phyloP scores from a whole-genome alignment of 345 rosid species.

The Lumnitzera racemosa region DNA sequence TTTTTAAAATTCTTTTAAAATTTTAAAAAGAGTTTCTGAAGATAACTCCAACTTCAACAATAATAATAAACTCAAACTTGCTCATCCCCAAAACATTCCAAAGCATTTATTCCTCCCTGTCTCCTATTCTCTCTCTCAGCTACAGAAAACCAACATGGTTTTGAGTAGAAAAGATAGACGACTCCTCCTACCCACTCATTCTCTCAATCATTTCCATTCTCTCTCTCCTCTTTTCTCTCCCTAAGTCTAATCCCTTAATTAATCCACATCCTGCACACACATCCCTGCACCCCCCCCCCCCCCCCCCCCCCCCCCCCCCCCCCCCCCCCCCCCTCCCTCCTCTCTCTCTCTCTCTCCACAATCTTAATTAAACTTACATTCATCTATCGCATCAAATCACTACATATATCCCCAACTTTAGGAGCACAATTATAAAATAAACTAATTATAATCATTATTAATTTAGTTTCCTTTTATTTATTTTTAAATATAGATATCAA shows the following conservation, averaged over 20 bases:
- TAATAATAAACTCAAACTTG: background rate
- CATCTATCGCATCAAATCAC: no score
- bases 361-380: conserved; percentile 3
- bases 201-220: conserved; percentile 32
- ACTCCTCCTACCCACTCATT: conserved; percentile 60
- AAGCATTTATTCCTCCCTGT: conserved; percentile 11
- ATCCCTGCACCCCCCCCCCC: no score
- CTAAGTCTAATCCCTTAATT: conserved; percentile 6
- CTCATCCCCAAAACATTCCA: conserved; percentile 34
- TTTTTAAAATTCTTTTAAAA: background rate
- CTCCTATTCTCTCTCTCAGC: conserved; percentile 44
- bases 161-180: conserved; percentile 8
- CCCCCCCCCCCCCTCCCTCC: no score
- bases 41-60: background rate
- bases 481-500: no score
- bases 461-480: no score
- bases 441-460: no score
- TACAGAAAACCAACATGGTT: conserved; percentile 29
- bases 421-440: no score
- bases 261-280: background rate
- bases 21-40: background rate
- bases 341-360: conserved; percentile 5
- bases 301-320: no score
- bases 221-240: conserved; percentile 3
- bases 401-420: no score